These are phyloP conservation scores for Aspergillus brunneoviolaceus DNA, from an alignment of 2,329 filamentous ascomycete genomes.

Conservation along the genomic window DNA sequence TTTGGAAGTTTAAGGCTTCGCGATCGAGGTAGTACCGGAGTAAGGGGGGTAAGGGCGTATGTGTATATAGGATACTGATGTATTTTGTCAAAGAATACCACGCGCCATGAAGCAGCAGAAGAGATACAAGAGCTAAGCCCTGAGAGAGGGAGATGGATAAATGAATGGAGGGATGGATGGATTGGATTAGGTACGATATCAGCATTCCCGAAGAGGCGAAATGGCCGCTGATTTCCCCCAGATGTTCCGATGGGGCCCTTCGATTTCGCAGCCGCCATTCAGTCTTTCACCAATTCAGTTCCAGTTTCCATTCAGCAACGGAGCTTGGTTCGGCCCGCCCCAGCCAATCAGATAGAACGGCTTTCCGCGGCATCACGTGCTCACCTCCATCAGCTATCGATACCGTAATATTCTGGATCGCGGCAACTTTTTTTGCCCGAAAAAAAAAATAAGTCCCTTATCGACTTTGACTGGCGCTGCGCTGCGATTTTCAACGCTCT, in stretches of 20 bases:
- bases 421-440: conserved; percentile 9
- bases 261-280: too few species aligned
- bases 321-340: conserved; percentile 34
- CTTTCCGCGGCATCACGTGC: conserved; percentile 30
- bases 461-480: background rate
- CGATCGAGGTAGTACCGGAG: conserved; percentile 1
- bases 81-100: background rate
- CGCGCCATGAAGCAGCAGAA: background rate
- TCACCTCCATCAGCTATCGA: conserved; percentile 24
- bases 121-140: background rate
- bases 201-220: conserved; percentile 4
- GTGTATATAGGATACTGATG: conserved; percentile 1
- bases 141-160: background rate
- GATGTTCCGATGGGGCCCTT: conserved; percentile 9
- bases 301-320: conserved; percentile 21
- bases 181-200: background rate
- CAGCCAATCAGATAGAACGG: conserved; percentile 31
- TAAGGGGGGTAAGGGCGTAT: background rate
- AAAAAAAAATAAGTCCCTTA: conserved; percentile 13
- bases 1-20: background rate
- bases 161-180: background rate
- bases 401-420: conserved; percentile 8
- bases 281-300: background rate
- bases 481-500: conserved; percentile 5
- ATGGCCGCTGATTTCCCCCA: conserved; percentile 11